Conservation (phyloP, 2,329 filamentous ascomycete species). For the Fusarium albidum region DNA sequence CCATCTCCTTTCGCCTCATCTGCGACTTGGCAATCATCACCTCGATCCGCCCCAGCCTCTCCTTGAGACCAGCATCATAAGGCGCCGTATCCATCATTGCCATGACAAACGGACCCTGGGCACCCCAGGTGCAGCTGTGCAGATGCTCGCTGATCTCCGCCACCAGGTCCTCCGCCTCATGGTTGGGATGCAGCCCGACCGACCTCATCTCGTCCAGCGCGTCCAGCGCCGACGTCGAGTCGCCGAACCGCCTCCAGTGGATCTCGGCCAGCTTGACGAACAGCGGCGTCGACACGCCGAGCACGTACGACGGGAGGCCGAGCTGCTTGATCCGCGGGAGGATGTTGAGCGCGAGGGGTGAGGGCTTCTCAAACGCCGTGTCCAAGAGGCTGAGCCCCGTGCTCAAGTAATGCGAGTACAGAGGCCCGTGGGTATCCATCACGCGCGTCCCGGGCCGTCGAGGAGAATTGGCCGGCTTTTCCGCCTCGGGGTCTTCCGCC, state of each 20-base stretch:
- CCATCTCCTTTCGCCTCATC: not conserved
- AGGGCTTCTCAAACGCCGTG: constrained; percentile 63
- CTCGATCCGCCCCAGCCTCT: constrained; percentile 32
- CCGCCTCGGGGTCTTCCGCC: too few species aligned
- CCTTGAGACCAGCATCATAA: constrained; percentile 41
- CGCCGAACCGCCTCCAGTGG: constrained; percentile 68
- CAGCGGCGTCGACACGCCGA: constrained; percentile 74
- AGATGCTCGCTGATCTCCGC: constrained; percentile 44
- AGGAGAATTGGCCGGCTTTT: constrained; percentile 16
- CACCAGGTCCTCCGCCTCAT: constrained; percentile 41
- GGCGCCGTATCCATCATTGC: constrained; percentile 49
- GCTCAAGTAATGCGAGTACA: constrained; percentile 70
- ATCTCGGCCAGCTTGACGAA: constrained; percentile 73
- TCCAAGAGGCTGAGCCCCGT: constrained; percentile 65
- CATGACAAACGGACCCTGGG: constrained; percentile 49
- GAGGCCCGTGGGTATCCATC: constrained; percentile 67
- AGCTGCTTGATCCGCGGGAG: constrained; percentile 73
- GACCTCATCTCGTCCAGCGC: constrained; percentile 72
- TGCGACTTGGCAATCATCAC: constrained; percentile 11
- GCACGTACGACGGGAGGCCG: constrained; percentile 73
- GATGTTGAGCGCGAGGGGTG: constrained; percentile 66
- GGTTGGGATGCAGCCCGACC: constrained; percentile 66
- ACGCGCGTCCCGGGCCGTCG: constrained; percentile 40
- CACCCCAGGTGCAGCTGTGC: constrained; percentile 47
- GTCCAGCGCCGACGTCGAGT: constrained; percentile 62